phyloP scores from a whole-genome alignment of 225 moss, liverwort and hornwort species.

The Bryum argenteum region DNA sequence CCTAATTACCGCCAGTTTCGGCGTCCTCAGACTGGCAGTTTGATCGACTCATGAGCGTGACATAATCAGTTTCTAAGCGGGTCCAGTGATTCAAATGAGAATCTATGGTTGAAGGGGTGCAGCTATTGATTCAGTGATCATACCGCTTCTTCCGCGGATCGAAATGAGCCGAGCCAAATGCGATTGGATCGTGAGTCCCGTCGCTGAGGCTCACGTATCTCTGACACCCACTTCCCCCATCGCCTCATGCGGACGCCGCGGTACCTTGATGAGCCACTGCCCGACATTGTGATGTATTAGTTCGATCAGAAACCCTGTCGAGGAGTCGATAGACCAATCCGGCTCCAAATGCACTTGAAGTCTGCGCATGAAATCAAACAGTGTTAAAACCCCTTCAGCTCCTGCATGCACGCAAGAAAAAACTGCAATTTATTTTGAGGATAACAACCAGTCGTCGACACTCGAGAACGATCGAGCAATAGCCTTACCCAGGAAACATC shows the following conservation, averaged over 20 bases:
- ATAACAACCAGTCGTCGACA: no score
- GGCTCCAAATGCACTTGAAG: background rate
- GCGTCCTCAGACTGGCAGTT: no score
- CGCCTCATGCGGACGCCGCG: constrained; percentile 53
- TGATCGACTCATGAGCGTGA: no score
- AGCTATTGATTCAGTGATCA: background rate
- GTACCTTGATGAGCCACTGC: constrained; percentile 31
- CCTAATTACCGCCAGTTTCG: no score
- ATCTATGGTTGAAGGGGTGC: no score
- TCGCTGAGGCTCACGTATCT: constrained; percentile 47
- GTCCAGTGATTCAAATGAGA: background rate
- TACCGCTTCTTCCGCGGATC: constrained; percentile 58
- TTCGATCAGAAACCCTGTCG: background rate
- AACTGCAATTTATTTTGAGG: no score
- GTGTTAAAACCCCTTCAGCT: no score
- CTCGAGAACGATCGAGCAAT: no score
- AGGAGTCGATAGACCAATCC: no score
- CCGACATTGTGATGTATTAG: constrained; percentile 30
- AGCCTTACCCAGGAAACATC: no score
- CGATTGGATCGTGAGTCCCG: constrained; percentile 47
- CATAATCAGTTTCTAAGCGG: background rate
- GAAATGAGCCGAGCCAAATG: constrained; percentile 59
- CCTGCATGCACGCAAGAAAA: no score
- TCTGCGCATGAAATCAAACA: background rate
- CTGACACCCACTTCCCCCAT: constrained; percentile 68